These are phyloP conservation scores for Noccaea caerulescens DNA, from an alignment of 345 rosid genomes.

Conservation along the genomic window DNA sequence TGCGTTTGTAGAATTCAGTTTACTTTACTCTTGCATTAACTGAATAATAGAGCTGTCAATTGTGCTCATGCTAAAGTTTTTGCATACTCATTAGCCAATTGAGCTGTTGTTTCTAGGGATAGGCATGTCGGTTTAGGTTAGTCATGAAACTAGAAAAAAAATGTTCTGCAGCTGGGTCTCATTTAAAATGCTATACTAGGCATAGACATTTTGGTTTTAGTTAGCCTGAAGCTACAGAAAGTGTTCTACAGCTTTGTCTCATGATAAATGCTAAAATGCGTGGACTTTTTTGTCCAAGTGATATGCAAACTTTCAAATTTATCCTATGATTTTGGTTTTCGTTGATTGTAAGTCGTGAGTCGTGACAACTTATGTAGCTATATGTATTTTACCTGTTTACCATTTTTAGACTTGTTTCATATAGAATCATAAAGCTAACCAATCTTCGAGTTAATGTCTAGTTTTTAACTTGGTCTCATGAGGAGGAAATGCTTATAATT, in stretches of 20 bases:
- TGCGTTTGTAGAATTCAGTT: not conserved
- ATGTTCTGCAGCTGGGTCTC: too few relatives aligned
- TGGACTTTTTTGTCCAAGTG: not conserved
- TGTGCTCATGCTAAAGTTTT: not conserved
- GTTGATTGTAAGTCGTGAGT: too few relatives aligned
- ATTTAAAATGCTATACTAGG: too few relatives aligned
- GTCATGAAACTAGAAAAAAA: too few relatives aligned
- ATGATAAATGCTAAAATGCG: not conserved
- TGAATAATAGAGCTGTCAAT: not conserved
- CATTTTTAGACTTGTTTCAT: slow-evolving; percentile 6
- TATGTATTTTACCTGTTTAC: not conserved
- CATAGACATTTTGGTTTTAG: not conserved
- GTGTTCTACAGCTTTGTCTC: slow-evolving; percentile 12
- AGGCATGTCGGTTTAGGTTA: too few relatives aligned
- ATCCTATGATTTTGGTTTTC: not conserved
- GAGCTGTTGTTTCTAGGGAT: too few relatives aligned
- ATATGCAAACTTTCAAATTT: not conserved
- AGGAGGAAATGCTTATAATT: not conserved
- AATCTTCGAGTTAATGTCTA: not conserved
- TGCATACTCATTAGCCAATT: slow-evolving; percentile 5
- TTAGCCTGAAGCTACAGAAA: not conserved
- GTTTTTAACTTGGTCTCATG: not conserved
- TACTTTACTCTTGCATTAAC: not conserved
- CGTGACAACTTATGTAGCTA: too few relatives aligned
- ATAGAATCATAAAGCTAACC: slow-evolving; percentile 18